A percentile compares a stretch with the other conserved stretches of the same genome.
These are phyloP conservation scores for Penicillium italicum DNA, from an alignment of 2,329 filamentous ascomycete species.

Conservation along the genomic window DNA sequence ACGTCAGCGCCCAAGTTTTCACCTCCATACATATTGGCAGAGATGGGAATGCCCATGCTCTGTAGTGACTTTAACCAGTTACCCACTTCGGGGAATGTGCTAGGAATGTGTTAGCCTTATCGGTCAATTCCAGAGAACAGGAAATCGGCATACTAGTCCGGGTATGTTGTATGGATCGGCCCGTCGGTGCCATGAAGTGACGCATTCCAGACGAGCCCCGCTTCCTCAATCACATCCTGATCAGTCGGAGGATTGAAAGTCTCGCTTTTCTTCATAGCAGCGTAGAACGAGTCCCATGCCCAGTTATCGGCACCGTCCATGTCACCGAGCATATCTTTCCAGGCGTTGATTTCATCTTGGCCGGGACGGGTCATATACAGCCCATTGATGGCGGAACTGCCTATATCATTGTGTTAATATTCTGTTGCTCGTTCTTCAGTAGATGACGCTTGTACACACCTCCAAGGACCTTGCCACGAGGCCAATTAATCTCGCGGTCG, in stretches of 20 bases:
- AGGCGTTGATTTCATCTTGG: conserved; percentile 34
- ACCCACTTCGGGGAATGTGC: conserved; percentile 30
- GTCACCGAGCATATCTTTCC: conserved; percentile 31
- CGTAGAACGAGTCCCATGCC: conserved; percentile 35
- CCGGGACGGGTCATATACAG: conserved; percentile 36
- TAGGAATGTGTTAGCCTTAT: conserved; percentile 15
- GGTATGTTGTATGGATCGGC: conserved; percentile 27
- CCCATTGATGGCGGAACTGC: conserved; percentile 37
- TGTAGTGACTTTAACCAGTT: conserved; percentile 23
- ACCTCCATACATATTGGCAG: conserved; percentile 32
- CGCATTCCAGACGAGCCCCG: conserved; percentile 25
- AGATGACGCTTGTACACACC: conserved; percentile 17
- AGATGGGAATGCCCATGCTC: conserved; percentile 26
- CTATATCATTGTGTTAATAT: conserved; percentile 15
- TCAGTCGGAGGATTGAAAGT: conserved; percentile 23
- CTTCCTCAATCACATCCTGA: conserved; percentile 17
- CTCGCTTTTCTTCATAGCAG: conserved; percentile 34
- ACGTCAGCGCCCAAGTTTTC: conserved; percentile 32
- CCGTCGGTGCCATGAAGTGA: conserved; percentile 22
- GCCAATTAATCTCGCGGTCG: conserved; percentile 32
- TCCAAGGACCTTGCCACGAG: conserved; percentile 36
- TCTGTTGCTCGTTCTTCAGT: too few species aligned
- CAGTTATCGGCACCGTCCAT: conserved; percentile 38
- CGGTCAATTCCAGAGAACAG: neutral
- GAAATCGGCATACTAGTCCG: conserved; percentile 22